Evolutionary conservation across 192 early-diverging fungal genomes (phyloP), one percentile per base, ranked within the genome.

Genomic region (Coemansia sp.): DNA sequence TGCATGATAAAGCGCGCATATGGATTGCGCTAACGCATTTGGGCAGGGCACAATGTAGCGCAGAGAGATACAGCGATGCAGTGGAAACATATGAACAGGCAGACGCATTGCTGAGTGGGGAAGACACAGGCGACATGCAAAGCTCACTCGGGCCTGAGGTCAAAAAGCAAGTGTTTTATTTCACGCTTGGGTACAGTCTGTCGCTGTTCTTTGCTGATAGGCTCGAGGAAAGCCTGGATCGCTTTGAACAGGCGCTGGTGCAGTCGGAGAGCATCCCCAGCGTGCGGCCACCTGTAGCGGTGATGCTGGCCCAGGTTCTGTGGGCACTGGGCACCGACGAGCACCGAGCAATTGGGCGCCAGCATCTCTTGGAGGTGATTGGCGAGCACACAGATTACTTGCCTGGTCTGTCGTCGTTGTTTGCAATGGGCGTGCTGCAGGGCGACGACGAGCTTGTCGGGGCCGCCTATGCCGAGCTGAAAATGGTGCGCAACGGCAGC

Each of bases 251-350:
- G 35, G 90, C 90, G 4, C 68, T 94, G 62, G 81, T 80, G 45
- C 63, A 80, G 33, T 58, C 71, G 37, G 74, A 67, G 39, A 69
- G 72, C 13, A 71, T 77, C 49, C 63, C 76, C n/a, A 77, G 72
- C 20, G 71, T 87, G 63, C 84, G 85, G 2, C 86, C 89, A 42
- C 84, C 88, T 37, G 87, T 92, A 2, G 82, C 89, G 10, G 83
- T 95, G 3, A 63, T 93, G 51, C 68, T 98, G 60, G 88, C 88
- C 53, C 91, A 95, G 74, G 94, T 95, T 0, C 82, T 98, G 53
- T 96, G 93, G 90, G 93, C 93, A 2, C 74, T 97, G 31, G 93
- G 92, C 31, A 87, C 86, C 6, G 82, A 84, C 29, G 89, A 92
- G 61, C 93, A 96, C 63, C 73, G 88, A 16, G 79, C 71, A 6